Evolutionary conservation across 306 rosid species (phyloP), one percentile per base, ranked within the genome.

Genomic region (Fragaria nilgerrensis): DNA sequence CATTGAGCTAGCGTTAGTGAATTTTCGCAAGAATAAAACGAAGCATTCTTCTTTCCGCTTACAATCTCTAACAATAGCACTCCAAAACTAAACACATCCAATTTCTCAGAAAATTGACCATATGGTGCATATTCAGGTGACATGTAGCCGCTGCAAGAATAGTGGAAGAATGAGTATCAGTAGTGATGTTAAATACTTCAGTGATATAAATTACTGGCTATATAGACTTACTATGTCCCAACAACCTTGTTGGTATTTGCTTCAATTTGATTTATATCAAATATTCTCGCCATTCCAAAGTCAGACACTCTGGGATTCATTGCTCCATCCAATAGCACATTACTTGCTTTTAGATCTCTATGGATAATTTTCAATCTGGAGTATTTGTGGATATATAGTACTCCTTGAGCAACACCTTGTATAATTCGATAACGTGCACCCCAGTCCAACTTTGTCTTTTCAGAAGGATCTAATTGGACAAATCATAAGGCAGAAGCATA

Each of bases 401-500:
- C 5, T 36, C 39, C 39, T 36, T 36, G 39, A 36, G 39, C 39
- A 36, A 78, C 52, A 12, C 73, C 73, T 22, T 43, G 36, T 68
- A 68, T 82, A 53, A 87, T 89, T 27, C 80, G 75, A 70, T 82
- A 80, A 0, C 86, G 81, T 52, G 36, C 37, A 16, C 76, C 68
- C 93, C 89, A 87, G 14, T 80, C 74, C 29, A 86, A 4, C 20
- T 19, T 72, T 5, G 29, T 50, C 7, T 50, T 49, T 50, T 32
- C 75, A 17, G 16, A 19, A 9, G 63, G 47, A 50, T 72, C 75
- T 71, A 17, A 50, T 71, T 19, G 17, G 27, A 49, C 45, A 49
- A 16, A 32, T 19, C 29, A 29, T 2, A 37, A 17, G 20, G 4
- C 7, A 70, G 39, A 69, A 25, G 27, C 39, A 70, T 17, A 55